Base-by-base conservation (phyloP, 345 rosid genomes). In the Eucalyptus decipiens region DNA sequence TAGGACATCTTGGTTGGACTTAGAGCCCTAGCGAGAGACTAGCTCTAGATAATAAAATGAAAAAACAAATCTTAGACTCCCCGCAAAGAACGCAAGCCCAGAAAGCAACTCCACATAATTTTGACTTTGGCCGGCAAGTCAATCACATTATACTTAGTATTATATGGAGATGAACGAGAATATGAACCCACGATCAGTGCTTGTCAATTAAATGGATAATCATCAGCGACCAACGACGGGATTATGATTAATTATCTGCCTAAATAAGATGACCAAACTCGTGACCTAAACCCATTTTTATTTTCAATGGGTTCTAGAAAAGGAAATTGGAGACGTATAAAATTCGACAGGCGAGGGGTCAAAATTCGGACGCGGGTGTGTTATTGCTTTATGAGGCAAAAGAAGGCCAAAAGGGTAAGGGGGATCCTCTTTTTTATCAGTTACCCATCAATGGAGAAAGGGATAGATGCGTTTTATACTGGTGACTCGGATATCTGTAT, bases 401-500 rank as follows among this genome's bases (percentile, higher is more conserved):
- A 37, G 83, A 40, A 19, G 83, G 83, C 15, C 83, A 19, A n/a
- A 76, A 40, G 19, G 83, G 42, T 76, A 76, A 76, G 45, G 26
- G 26, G 3, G 69, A 3, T 62, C 58, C 34, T 30, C 76, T 15
- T n/a, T 37, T 76, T 6, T 28, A 37, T 37, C 83, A 2, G 83
- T 37, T 76, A 37, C 83, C 83, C 83, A 37, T 76, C 83, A 11
- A 37, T 37, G 14, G 83, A 76, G 47, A n/a, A 48, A 56, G 89
- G 43, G 23, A 80, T n/a, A 18, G 42, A 43, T 47, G 45, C 42
- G 56, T 43, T 34, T 34, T 37, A 37, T 32, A 45, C n/a, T 3
- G 87, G 87, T 58, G 89, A 88, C 87, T 88, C 56, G 87, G 89
- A 88, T 58, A 54, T 43, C 45, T 11, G 47, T 51, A 54, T 85